Evolutionary conservation across 805 yeast species (phyloP).

Genomic region (Cyberlindnera saturnus): DNA sequence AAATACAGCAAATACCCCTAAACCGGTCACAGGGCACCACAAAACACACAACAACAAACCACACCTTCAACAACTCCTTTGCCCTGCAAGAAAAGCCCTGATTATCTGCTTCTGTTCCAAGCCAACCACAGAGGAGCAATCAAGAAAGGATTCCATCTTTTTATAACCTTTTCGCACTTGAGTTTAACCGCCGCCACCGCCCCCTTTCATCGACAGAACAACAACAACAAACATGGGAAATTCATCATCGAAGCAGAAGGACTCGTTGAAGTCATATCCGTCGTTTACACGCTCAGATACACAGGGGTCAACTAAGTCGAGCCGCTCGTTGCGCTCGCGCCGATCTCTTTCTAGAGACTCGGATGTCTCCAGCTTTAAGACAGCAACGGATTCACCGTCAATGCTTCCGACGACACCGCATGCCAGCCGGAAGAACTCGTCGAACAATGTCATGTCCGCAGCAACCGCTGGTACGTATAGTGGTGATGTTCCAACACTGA

Average conservation of each 20-base stretch:
- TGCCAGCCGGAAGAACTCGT: slow-evolving; percentile 21
- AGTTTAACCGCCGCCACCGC: too few species aligned
- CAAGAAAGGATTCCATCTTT: too few species aligned
- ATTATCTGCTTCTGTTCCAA: too few species aligned
- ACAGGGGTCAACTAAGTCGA: slow-evolving; percentile 40
- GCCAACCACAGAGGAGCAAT: too few species aligned
- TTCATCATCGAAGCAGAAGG: slow-evolving; percentile 25
- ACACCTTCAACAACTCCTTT: too few species aligned
- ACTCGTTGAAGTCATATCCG: slow-evolving; percentile 29
- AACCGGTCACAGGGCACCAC: too few species aligned
- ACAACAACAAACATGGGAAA: slow-evolving; percentile 19
- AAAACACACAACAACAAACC: too few species aligned
- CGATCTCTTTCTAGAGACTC: slow-evolving; percentile 23
- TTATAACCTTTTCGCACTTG: too few species aligned
- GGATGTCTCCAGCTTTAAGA: slow-evolving; percentile 26
- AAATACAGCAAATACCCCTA: too few species aligned
- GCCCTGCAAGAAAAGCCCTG: too few species aligned
- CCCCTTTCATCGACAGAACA: too few species aligned
- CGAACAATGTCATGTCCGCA: slow-evolving; percentile 8
- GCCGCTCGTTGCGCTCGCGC: slow-evolving; percentile 36
- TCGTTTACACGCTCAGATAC: slow-evolving; percentile 49
- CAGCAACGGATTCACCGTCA: slow-evolving; percentile 27
- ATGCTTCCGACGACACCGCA: slow-evolving; percentile 22
- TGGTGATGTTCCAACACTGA: slow-evolving; percentile 16
- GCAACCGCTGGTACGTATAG: slow-evolving; percentile 4